These are phyloP conservation scores for Blastomyces parvus DNA, from an alignment of 2,329 filamentous ascomycete genomes.

Conservation along the genomic window DNA sequence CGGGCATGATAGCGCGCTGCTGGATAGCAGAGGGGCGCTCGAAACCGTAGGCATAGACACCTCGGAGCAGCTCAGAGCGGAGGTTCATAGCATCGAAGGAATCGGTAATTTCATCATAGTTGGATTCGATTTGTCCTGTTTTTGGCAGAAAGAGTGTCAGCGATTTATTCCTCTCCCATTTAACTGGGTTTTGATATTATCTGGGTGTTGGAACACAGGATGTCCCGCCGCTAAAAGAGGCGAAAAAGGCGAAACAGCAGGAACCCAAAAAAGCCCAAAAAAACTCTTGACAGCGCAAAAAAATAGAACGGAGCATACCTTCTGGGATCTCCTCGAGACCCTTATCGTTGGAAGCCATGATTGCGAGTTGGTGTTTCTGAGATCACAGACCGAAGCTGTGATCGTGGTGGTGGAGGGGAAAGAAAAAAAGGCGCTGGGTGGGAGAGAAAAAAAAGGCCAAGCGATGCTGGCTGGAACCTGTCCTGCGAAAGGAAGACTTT, in stretches of 20 bases:
- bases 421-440: slow-evolving; percentile 18
- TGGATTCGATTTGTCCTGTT: slow-evolving; percentile 97
- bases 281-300: not conserved
- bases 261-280: not conserved
- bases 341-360: slow-evolving; percentile 90
- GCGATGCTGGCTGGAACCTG: slow-evolving; percentile 24
- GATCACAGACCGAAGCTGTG: slow-evolving; percentile 69
- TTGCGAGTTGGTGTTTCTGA: slow-evolving; percentile 55
- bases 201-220: not conserved
- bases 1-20: slow-evolving; percentile 99
- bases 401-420: slow-evolving; percentile 40
- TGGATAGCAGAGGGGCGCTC: slow-evolving; percentile 99
- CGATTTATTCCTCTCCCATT: not conserved
- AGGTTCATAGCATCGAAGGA: slow-evolving; percentile 98
- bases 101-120: slow-evolving; percentile 99
- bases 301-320: slow-evolving; percentile 50
- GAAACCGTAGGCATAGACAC: slow-evolving; percentile 99
- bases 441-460: slow-evolving; percentile 28
- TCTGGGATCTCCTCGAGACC: slow-evolving; percentile 97
- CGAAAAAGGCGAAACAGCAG: not conserved
- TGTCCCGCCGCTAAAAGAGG: not conserved
- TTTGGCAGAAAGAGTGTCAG: slow-evolving; percentile 5
- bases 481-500: slow-evolving; percentile 15
- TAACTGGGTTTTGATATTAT: not conserved
- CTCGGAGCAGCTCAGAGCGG: slow-evolving; percentile 93